Evolutionary conservation across 106 monocot genomes (phyloP), one percentile per base, ranked within the genome.

Genomic region (Platanthera zijinensis): DNA sequence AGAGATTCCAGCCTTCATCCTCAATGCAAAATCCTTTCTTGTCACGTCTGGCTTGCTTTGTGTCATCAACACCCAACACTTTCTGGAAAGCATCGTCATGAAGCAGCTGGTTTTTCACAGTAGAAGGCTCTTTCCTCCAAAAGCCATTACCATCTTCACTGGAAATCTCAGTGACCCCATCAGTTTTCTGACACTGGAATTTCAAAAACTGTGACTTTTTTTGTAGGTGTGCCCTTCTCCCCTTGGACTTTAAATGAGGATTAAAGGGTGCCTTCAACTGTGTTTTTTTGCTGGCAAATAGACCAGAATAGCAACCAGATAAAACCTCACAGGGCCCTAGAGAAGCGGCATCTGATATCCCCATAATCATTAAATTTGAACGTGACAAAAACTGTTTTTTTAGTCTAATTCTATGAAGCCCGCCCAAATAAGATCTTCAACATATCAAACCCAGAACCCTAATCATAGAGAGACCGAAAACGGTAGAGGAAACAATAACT

Each of bases 1-100:
- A 74, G 69, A 93, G 89, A 17, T 73, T 68, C 96, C 91, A 93
- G 17, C 93, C 96, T 80, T 93, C 93, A 76, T 97, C 93, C 74
- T 93, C 96, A 52, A 93, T 48, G 48, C 81, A 82, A n/a, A 48
- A 76, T 22, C 57, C 76, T 74, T 74, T 83, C 78, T 77, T 83
- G 9, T 67, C 82, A 80, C 61, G 57, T 62, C 68, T 82, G 28
- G 51, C 57, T 5, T 70, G 72, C 9, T 79, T 76, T 22, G 80
- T 68, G 49, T 81, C 82, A 6, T 89, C 85, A 49, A 76, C 18
- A 45, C 79, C 78, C 48, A 82, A 15, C 70, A 57, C 74, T 57
- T 75, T 80, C 18, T 83, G 52, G 2, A 19, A 71, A 71, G 80
- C 81, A 54, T 77, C 57, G 22, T 84, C 83, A 73, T 79, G 78